phyloP scores from a whole-genome alignment of 1,284 basidiomycete species.

The Cystobasidiaceae sp. region DNA sequence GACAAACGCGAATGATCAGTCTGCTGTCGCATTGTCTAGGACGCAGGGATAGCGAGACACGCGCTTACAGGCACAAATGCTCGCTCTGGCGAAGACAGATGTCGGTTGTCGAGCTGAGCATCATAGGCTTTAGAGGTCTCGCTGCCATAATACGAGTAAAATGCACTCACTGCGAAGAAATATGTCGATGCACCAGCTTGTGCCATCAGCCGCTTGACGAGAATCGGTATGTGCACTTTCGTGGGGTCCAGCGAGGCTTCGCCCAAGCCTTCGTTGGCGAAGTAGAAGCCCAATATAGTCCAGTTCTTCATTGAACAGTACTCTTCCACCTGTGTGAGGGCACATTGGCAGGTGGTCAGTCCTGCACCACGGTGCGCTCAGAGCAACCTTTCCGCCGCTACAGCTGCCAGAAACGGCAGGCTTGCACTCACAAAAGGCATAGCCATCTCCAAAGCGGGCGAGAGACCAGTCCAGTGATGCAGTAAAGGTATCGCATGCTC shows the following conservation, averaged over 20 bases:
- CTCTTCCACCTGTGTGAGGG: conserved; percentile 17
- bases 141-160: neutral
- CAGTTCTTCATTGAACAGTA: conserved; percentile 54
- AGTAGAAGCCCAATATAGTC: conserved; percentile 63
- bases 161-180: conserved; percentile 58
- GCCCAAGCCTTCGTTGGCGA: conserved; percentile 60
- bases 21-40: neutral
- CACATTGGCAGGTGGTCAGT: neutral
- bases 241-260: conserved; percentile 56
- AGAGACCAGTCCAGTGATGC: conserved; percentile 70
- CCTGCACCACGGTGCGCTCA: neutral
- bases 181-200: conserved; percentile 54
- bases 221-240: conserved; percentile 57
- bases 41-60: neutral
- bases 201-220: conserved; percentile 12
- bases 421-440: conserved; percentile 58
- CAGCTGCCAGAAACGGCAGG: neutral
- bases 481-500: conserved; percentile 64
- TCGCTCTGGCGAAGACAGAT: conserved; percentile 3
- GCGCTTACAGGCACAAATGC: conserved; percentile 13
- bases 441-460: conserved; percentile 72
- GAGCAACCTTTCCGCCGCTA: neutral
- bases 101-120: conserved; percentile 20
- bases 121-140: conserved; percentile 13
- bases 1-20: neutral